Conservation (phyloP, 2,329 filamentous ascomycete species). For the Dissoconium aciculare region DNA sequence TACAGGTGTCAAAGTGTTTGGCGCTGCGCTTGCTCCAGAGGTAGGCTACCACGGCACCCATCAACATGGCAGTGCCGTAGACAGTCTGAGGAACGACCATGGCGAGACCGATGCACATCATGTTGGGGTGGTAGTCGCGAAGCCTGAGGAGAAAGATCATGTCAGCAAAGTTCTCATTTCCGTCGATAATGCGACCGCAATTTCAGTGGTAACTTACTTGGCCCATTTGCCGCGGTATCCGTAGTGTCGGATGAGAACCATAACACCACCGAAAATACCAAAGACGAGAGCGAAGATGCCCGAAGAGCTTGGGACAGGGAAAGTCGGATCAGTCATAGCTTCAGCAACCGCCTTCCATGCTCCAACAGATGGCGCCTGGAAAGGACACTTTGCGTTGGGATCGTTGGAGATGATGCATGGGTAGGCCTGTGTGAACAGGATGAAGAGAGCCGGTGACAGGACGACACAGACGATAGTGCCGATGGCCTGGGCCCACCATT, state of each 20-base stretch:
- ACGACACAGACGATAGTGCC: slow-evolving; percentile 51
- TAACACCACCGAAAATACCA: slow-evolving; percentile 35
- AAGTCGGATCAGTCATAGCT: slow-evolving; percentile 43
- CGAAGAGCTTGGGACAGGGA: slow-evolving; percentile 40
- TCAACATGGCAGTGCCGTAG: slow-evolving; percentile 44
- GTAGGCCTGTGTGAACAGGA: slow-evolving; percentile 53
- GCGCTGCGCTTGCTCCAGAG: slow-evolving; percentile 42
- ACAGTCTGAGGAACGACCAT: slow-evolving; percentile 43
- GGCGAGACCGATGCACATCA: slow-evolving; percentile 45
- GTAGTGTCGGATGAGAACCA: slow-evolving; percentile 42
- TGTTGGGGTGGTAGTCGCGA: slow-evolving; percentile 44
- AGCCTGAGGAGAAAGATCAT: too few relatives aligned
- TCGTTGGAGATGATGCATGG: slow-evolving; percentile 48
- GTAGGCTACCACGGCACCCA: slow-evolving; percentile 39
- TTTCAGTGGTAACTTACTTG: too few relatives aligned
- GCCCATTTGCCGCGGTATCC: slow-evolving; percentile 39
- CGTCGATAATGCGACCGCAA: too few relatives aligned
- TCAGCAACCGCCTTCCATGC: slow-evolving; percentile 53
- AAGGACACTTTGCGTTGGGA: slow-evolving; percentile 39
- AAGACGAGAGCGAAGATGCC: slow-evolving; percentile 46
- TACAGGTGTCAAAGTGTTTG: slow-evolving; percentile 38
- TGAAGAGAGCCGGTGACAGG: slow-evolving; percentile 51
- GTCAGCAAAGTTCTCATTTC: too few relatives aligned
- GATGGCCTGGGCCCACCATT: slow-evolving; percentile 51
- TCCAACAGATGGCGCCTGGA: slow-evolving; percentile 46